These are phyloP conservation scores for Jamesozyma rosinii DNA, from an alignment of 805 yeast species.

Conservation along the genomic window DNA sequence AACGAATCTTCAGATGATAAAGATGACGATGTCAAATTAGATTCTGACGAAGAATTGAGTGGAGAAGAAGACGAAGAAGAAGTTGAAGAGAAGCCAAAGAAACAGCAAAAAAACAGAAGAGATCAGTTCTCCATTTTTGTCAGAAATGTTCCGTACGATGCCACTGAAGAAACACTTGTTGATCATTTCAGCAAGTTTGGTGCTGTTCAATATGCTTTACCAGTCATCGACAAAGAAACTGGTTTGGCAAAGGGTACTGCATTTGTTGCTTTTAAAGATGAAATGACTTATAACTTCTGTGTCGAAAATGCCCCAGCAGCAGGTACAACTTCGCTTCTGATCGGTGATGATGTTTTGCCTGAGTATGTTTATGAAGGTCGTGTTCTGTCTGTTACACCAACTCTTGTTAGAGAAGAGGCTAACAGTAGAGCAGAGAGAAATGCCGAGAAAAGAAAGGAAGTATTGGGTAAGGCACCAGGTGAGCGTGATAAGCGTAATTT, in stretches of 20 bases:
- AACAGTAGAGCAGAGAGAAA: conserved; percentile 61
- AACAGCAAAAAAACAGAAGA: conserved; percentile 41
- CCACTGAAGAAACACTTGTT: conserved; percentile 65
- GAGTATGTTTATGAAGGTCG: conserved; percentile 89
- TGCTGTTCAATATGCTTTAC: conserved; percentile 81
- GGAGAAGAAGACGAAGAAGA: conserved; percentile 30
- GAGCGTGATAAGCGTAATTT: conserved; percentile 78
- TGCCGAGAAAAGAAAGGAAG: conserved; percentile 61
- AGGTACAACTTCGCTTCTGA: conserved; percentile 53
- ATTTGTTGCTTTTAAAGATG: conserved; percentile 72
- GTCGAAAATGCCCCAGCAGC: conserved; percentile 69
- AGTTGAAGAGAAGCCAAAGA: conserved; percentile 30
- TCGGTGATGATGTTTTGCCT: conserved; percentile 88
- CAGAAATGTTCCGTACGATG: conserved; percentile 90
- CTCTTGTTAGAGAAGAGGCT: conserved; percentile 84
- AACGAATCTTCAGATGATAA: conserved; percentile 18
- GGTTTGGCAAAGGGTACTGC: conserved; percentile 92
- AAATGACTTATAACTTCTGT: conserved; percentile 58
- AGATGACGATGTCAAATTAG: conserved; percentile 30
- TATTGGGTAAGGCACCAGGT: conserved; percentile 69
- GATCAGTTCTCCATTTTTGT: conserved; percentile 73
- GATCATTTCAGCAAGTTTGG: conserved; percentile 82
- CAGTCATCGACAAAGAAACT: conserved; percentile 78
- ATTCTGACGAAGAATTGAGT: conserved; percentile 26
- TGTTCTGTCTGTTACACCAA: conserved; percentile 69